Percentiles rank a stretch among this genome's conserved stretches.
phyloP scores from a whole-genome alignment of 345 rosid genomes.

The Gossypium sturtianum region DNA sequence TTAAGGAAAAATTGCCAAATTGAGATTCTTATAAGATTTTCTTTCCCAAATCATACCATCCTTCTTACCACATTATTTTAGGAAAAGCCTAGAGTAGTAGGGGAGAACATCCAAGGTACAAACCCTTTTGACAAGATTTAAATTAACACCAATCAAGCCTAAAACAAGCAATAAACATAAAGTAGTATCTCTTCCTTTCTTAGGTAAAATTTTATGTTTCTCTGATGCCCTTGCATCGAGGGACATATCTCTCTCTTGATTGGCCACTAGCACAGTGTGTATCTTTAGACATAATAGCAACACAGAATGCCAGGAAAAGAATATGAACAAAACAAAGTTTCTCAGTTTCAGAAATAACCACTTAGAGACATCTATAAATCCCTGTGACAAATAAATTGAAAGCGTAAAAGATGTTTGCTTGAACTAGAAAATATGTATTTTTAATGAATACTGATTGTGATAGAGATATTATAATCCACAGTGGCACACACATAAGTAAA shows the following conservation, averaged over 20 bases:
- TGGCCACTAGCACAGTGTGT: neutral
- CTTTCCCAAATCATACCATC: neutral
- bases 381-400: neutral
- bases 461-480: neutral
- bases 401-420: neutral
- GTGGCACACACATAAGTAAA: neutral
- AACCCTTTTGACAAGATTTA: neutral
- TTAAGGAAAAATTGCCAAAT: neutral
- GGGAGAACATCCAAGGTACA: neutral
- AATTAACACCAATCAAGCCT: neutral
- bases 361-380: neutral
- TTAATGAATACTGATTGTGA: neutral
- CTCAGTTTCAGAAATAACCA: neutral
- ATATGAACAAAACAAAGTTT: neutral
- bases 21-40: neutral
- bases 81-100: neutral
- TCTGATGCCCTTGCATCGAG: neutral
- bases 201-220: no score
- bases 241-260: neutral
- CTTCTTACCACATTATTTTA: neutral
- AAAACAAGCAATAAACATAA: neutral
- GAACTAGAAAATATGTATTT: neutral
- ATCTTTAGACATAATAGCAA: neutral
- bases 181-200: neutral
- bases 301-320: neutral